Conservation (phyloP, 768 basidiomycete genomes). For the Holtermanniella nyarrowii region DNA sequence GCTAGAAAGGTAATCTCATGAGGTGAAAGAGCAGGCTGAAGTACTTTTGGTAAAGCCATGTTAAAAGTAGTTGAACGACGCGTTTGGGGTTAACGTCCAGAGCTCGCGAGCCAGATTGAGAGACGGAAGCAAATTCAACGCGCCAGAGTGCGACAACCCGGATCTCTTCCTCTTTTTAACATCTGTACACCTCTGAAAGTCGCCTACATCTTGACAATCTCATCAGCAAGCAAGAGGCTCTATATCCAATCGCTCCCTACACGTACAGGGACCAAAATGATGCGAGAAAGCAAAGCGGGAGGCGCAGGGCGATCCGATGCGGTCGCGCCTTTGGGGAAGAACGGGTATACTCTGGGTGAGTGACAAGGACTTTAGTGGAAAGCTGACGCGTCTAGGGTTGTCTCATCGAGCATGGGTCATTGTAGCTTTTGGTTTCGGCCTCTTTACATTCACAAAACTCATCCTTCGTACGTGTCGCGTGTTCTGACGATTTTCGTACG, state of each 20-base stretch:
- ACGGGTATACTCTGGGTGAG: neutral
- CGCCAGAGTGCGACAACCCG: no score
- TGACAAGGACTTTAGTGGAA: neutral
- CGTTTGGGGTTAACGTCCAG: neutral
- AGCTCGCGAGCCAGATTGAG: no score
- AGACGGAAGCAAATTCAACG: no score
- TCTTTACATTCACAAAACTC: conserved; percentile 21
- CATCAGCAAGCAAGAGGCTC: no score
- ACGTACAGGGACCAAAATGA: neutral
- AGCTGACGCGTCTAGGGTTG: conserved; percentile 13
- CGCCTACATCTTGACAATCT: no score
- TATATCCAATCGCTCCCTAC: no score
- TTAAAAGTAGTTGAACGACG: neutral
- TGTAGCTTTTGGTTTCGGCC: conserved; percentile 11
- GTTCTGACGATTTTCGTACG: no score
- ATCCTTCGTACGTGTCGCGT: conserved; percentile 18
- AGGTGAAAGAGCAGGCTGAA: conserved; percentile 65
- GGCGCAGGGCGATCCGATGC: neutral
- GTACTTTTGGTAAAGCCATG: conserved; percentile 68
- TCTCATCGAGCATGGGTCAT: conserved; percentile 24
- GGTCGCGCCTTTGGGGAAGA: neutral
- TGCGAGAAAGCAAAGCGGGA: neutral
- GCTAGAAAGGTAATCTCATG: conserved; percentile 82
- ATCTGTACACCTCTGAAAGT: no score
- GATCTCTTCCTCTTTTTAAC: no score